These are phyloP conservation scores for Neurospora tetrasperma DNA, from an alignment of 495 filamentous ascomycete genomes.

Conservation along the genomic window DNA sequence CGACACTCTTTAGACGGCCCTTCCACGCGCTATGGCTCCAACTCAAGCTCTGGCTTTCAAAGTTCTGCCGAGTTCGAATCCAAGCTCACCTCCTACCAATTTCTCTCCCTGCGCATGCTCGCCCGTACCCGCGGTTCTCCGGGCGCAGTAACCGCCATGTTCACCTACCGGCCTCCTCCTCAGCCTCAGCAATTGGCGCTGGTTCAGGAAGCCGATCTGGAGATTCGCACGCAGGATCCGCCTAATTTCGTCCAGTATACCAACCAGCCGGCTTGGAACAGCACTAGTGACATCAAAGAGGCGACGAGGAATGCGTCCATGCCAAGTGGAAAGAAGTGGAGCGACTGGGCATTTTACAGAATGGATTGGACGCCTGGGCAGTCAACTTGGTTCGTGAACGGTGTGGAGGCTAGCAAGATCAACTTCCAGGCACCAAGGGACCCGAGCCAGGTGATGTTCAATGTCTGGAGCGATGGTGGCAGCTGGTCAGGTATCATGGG, in stretches of 20 bases:
- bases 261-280: conserved; percentile 54
- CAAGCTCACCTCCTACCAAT: conserved; percentile 42
- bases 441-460: conserved; percentile 53
- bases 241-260: conserved; percentile 52
- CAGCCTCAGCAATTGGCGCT: conserved; percentile 19
- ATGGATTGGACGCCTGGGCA: conserved; percentile 57
- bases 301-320: conserved; percentile 37
- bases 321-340: conserved; percentile 43
- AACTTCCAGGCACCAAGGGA: conserved; percentile 52
- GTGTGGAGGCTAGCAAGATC: conserved; percentile 42
- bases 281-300: conserved; percentile 32
- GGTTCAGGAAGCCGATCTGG: conserved; percentile 67
- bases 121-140: conserved; percentile 40
- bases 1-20: conserved; percentile 26
- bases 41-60: conserved; percentile 31
- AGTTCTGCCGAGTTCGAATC: conserved; percentile 58
- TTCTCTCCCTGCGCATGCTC: conserved; percentile 51
- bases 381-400: conserved; percentile 60
- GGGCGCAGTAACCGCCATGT: conserved; percentile 60
- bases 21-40: not conserved
- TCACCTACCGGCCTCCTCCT: conserved; percentile 44
- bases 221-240: conserved; percentile 58
- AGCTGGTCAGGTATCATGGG: conserved; percentile 62
- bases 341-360: conserved; percentile 56
- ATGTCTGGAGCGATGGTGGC: conserved; percentile 68